A percentile compares a stretch with the other conserved stretches of the same genome.
Conservation (phyloP, 768 basidiomycete genomes). For the Mycena leptocephala region DNA sequence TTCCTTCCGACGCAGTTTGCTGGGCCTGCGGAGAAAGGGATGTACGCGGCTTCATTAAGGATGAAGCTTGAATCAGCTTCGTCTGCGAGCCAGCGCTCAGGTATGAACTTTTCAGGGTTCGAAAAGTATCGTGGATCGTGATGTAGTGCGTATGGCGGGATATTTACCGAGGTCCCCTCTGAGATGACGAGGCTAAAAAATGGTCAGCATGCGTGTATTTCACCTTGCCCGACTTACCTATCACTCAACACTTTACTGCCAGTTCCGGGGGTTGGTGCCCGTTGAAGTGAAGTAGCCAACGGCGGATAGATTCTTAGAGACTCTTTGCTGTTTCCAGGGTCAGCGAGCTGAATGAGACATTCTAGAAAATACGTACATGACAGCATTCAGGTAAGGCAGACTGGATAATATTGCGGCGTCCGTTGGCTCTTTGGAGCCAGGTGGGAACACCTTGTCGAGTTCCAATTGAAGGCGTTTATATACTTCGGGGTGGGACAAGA, state of each 20-base stretch:
- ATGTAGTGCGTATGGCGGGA: conserved; percentile 60
- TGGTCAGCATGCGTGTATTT: not conserved
- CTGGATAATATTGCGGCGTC: conserved; percentile 36
- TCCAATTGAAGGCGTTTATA: conserved; percentile 58
- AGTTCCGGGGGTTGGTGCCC: conserved; percentile 11
- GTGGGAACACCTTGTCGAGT: conserved; percentile 49
- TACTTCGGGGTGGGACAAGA: conserved; percentile 56
- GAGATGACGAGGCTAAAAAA: conserved; percentile 44
- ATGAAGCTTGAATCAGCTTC: conserved; percentile 40
- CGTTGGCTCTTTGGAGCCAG: conserved; percentile 1
- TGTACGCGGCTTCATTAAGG: conserved; percentile 57
- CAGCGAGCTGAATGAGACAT: not conserved
- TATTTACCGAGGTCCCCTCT: conserved; percentile 57
- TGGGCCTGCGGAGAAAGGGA: conserved; percentile 64
- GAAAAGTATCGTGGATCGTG: conserved; percentile 63
- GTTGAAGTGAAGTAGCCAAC: conserved; percentile 8
- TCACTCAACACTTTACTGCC: conserved; percentile 16
- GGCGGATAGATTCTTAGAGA: conserved; percentile 14
- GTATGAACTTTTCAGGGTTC: conserved; percentile 44
- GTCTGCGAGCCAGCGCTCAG: conserved; percentile 59
- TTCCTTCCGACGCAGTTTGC: conserved; percentile 61
- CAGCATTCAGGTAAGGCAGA: conserved; percentile 53
- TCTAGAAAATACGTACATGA: conserved; percentile 43
- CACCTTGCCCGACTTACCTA: not conserved
- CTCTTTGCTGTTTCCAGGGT: conserved; percentile 17